Evolutionary conservation across 306 rosid species (phyloP).

Genomic region (Vigna unguiculata): DNA sequence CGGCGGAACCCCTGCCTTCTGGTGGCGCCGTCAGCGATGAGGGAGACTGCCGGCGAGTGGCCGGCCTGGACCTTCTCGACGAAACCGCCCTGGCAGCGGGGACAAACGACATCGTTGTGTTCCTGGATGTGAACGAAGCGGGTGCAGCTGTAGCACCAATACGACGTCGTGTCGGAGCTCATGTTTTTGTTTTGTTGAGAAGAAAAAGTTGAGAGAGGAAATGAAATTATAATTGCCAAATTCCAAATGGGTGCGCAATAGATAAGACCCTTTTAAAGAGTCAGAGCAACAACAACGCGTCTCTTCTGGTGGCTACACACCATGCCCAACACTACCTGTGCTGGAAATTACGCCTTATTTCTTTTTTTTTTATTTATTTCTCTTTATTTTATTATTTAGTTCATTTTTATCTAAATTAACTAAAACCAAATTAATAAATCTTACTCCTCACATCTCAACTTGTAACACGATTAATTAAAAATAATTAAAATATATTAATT

Average conservation of each 20-base stretch:
- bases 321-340: background rate
- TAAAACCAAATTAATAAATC: background rate
- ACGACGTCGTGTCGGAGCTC: slow-evolving; percentile 65
- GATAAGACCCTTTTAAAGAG: background rate
- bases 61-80: slow-evolving; percentile 71
- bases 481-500: background rate
- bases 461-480: background rate
- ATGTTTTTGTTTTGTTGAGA: background rate
- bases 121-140: slow-evolving; percentile 60
- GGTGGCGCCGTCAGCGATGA: slow-evolving; percentile 35
- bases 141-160: slow-evolving; percentile 87
- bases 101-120: slow-evolving; percentile 63
- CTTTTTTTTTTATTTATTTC: background rate
- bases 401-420: background rate
- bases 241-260: background rate
- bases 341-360: slow-evolving; percentile 35
- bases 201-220: background rate
- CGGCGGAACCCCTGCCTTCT: slow-evolving; percentile 62
- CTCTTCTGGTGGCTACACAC: background rate
- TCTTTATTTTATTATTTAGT: background rate
- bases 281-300: background rate
- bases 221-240: background rate
- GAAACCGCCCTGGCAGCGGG: slow-evolving; percentile 78
- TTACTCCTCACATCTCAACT: background rate
- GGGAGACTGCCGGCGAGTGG: slow-evolving; percentile 21